Conservation (phyloP, 2,329 filamentous ascomycete genomes). For the Xylariaceae sp. region DNA sequence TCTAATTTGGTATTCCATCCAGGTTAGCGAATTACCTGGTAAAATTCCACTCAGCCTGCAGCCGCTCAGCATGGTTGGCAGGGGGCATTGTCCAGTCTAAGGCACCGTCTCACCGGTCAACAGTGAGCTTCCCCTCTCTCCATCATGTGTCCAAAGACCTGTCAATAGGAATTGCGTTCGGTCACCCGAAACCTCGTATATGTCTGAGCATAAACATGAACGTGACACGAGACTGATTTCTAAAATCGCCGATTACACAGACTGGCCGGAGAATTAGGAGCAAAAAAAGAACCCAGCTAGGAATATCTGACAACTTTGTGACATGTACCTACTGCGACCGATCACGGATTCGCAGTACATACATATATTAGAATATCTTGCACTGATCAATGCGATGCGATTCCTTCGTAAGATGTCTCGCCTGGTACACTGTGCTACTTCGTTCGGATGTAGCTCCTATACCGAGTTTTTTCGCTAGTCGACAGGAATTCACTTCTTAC, state of each 20-base stretch:
- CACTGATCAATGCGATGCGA: neutral
- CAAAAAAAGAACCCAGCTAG: neutral
- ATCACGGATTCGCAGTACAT: neutral
- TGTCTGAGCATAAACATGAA: neutral
- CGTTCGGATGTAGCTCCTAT: too few relatives aligned
- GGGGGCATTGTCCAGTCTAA: too few relatives aligned
- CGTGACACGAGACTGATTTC: neutral
- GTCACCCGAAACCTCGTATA: too few relatives aligned
- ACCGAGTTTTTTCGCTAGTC: too few relatives aligned
- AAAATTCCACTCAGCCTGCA: too few relatives aligned
- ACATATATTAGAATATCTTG: neutral
- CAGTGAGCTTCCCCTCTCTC: too few relatives aligned
- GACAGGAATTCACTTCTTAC: too few relatives aligned
- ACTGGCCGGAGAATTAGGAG: neutral
- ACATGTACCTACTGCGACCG: neutral
- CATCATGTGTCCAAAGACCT: too few relatives aligned
- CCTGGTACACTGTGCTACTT: neutral
- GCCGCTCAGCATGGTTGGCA: too few relatives aligned
- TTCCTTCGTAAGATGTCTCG: neutral
- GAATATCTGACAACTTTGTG: neutral
- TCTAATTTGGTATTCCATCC: neutral
- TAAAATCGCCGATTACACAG: constrained; percentile 15
- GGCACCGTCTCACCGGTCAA: too few relatives aligned
- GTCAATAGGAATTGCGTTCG: too few relatives aligned
- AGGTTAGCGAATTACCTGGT: too few relatives aligned